These are phyloP conservation scores for Platanus orientalis DNA, from an alignment of 164 flowering plant species.

Conservation along the genomic window DNA sequence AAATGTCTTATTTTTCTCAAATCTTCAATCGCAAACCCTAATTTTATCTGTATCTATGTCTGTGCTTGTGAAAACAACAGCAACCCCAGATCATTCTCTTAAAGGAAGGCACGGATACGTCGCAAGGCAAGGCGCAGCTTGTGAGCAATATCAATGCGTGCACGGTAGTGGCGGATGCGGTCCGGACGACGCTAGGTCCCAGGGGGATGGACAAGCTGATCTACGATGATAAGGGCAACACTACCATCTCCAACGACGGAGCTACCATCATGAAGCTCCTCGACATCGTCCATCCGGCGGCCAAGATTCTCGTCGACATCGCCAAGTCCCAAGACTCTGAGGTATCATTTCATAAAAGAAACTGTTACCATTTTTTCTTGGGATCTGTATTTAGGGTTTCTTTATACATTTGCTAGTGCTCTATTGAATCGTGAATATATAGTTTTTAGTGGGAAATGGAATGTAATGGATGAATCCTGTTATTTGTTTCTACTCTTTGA, in stretches of 20 bases:
- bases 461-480: too few relatives aligned
- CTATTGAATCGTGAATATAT: too few relatives aligned
- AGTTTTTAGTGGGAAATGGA: too few relatives aligned
- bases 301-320: conserved; percentile 95
- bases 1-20: neutral
- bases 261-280: conserved; percentile 99
- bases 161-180: conserved; percentile 73
- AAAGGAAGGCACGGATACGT: conserved; percentile 97
- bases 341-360: conserved; percentile 32
- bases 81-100: conserved; percentile 96
- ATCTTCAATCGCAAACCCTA: neutral
- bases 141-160: conserved; percentile 96
- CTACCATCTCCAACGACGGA: conserved; percentile 97
- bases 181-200: conserved; percentile 89
- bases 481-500: too few relatives aligned
- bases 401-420: neutral
- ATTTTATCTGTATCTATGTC: neutral
- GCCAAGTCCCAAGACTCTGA: conserved; percentile 99
- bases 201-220: conserved; percentile 98
- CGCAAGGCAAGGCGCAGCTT: conserved; percentile 93
- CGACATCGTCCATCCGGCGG: conserved; percentile 96
- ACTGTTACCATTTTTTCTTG: too few relatives aligned
- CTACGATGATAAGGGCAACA: conserved; percentile 89
- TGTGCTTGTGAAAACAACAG: conserved; percentile 31
- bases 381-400: too few relatives aligned